Evolutionary conservation across 2,329 filamentous ascomycete species (phyloP), one percentile per base, ranked within the genome.

Genomic region (Hymenotorrendiella dingleyae): DNA sequence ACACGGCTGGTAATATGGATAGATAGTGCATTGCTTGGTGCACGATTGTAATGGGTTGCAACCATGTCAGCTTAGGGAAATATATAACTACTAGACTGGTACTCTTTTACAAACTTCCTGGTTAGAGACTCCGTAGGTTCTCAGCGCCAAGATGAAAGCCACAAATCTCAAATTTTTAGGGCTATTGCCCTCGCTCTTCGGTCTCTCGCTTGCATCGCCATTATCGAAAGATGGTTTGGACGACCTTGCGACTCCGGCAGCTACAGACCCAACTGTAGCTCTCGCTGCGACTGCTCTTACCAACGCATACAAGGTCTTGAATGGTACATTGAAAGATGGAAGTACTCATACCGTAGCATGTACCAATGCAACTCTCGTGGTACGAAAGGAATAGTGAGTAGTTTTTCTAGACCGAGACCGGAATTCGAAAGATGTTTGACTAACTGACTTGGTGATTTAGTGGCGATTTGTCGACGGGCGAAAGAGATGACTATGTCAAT

Each of bases 231-330:
- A 12, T n/a, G 32, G 32, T 12, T 20, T 20, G 6, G 32, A 34
- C 22, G 32, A 34, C 22, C n/a, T n/a, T n/a, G n/a, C n/a, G n/a
- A n/a, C n/a, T n/a, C n/a, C n/a, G n/a, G n/a, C n/a, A n/a, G n/a
- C n/a, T n/a, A n/a, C n/a, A n/a, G 28, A 32, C 3, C 45, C 48
- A 16, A 45, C 47, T 28, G 48, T 45, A 23, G 46, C 37, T 20
- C 37, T 51, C 21, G 46, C 49, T 9, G 17, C 36, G 12, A 47
- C 28, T 16, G 49, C 49, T 14, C 43, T 49, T 12, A 42, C 38
- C 12, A 51, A 51, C 39, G 46, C 21, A 2, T 51, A 45, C 32
- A 47, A 49, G 35, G 37, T 49, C 3, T 29, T 51, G 32, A 43
- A 49, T 19, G 49, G 49, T 4, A 49, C 43, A 2, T 19, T 51